A percentile compares a stretch with the other conserved stretches of the same genome.
phyloP scores from a whole-genome alignment of 2,329 filamentous ascomycete species.

The Cladophialophora exuberans region DNA sequence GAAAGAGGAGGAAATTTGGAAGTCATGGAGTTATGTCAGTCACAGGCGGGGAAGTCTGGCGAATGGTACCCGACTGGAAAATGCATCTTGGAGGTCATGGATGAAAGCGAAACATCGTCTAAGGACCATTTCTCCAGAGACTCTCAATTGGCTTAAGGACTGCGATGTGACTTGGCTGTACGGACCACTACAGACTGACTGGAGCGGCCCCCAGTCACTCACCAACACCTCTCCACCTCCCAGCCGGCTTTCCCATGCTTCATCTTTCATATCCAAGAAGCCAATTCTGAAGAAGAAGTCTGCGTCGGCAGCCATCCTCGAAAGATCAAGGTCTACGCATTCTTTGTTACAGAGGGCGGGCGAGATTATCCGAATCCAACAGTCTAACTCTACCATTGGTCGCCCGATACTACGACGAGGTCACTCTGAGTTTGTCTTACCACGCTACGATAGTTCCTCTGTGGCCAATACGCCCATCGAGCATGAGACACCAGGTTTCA shows the following conservation, averaged over 20 bases:
- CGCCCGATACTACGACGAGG: slow-evolving; percentile 63
- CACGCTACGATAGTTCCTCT: slow-evolving; percentile 52
- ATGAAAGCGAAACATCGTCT: slow-evolving; percentile 87
- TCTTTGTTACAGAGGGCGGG: slow-evolving; percentile 89
- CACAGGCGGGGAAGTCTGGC: slow-evolving; percentile 76
- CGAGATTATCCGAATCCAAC: slow-evolving; percentile 81
- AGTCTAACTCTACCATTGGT: slow-evolving; percentile 57
- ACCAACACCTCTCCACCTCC: slow-evolving; percentile 51
- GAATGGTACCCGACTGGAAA: slow-evolving; percentile 83
- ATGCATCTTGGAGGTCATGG: slow-evolving; percentile 97
- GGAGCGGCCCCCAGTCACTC: slow-evolving; percentile 50
- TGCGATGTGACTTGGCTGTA: slow-evolving; percentile 98
- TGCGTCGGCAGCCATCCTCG: slow-evolving; percentile 93
- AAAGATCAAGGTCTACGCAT: slow-evolving; percentile 82
- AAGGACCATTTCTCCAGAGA: slow-evolving; percentile 86
- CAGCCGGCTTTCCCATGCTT: slow-evolving; percentile 62
- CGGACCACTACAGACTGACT: slow-evolving; percentile 76
- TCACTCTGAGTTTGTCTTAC: slow-evolving; percentile 70
- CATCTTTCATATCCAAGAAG: slow-evolving; percentile 76
- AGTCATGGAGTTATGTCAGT: slow-evolving; percentile 92
- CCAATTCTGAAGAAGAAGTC: slow-evolving; percentile 95
- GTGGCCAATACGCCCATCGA: slow-evolving; percentile 62
- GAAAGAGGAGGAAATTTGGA: slow-evolving; percentile 96
- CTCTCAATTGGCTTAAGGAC: slow-evolving; percentile 95
- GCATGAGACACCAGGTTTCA: slow-evolving; percentile 21